Base-by-base conservation (phyloP, 192 early-diverging fungal genomes). In the Linnemannia schmuckeri region DNA sequence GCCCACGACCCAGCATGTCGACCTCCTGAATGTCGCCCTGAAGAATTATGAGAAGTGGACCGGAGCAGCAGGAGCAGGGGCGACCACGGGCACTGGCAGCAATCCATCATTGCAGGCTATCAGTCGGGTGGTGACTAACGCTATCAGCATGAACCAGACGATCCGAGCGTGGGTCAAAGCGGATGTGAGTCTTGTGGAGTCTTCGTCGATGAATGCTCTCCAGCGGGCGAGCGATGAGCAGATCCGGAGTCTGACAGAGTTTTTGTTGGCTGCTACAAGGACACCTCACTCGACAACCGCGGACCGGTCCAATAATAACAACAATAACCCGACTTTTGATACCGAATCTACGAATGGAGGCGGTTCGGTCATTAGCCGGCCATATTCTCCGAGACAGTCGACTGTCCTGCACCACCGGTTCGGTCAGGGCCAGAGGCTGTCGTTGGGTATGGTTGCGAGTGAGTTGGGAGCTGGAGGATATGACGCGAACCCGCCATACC, bases 221-320 rank as follows among this genome's bases (percentile, higher is more conserved):
- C 71, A 78, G 30, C 75, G 85, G 6, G 76, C 85, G 17, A 77
- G 79, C 41, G 80, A 87, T 66, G 85, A 87, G 41, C 85, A 87
- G 52, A 81, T 87, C 38, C 69, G 84, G 20, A 87, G 76, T 61
- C 66, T 87, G 38, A 87, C 84, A 10, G 79, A 87, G 71, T 79
- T 76, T 3, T 47, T 87, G 17, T 33, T 87, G 7, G 33, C 66
- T 27, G 30, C 68, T 55, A 61, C 74, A 41, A 74, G 80, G 33
- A 54, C 38, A 22, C 30, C 70, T 18, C 1, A 54, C 6, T n/a
- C 5, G 6, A 27, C 55, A 27, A n/a, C 27, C n/a, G 27, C 20
- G 42, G n/a, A 42, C 10, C 42, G 38, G 30, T 17, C 57, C 5
- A 27, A 18, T 27, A 30, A 44, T 24, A 41, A 44, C 38, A 41